Base-by-base conservation (phyloP, 495 filamentous ascomycete genomes). In the Trichoderma asperelloides region DNA sequence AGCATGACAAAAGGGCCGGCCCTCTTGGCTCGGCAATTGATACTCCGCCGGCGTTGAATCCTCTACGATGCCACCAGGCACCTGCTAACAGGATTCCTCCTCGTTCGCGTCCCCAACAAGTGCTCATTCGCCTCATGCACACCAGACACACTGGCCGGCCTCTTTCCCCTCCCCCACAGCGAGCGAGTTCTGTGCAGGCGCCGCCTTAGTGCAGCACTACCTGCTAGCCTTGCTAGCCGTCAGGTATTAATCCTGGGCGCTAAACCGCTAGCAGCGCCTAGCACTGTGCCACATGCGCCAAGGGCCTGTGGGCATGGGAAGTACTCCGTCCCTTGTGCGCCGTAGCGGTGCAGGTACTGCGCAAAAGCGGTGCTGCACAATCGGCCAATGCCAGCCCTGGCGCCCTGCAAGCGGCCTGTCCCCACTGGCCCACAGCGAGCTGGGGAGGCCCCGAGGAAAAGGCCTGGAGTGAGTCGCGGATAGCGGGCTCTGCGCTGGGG, bases 361-460 rank as follows among this genome's bases (percentile, higher is more conserved):
- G 23, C 55, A 30, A 28, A 30, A 60, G 23, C 55, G 25, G 23
- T 18, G 25, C 55, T 7, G 28, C 55, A 60, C 23, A 25, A 23
- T n/a, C 8, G 16, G 21, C 49, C 49, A 55, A 11, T 45, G 41
- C 49, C 49, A 55, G 49, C n/a, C 55, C 55, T 21, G 23, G 47
- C 23, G 55, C 55, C 55, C 55, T 60, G 55, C 55, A 60, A 60
- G 55, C 55, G 55, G 55, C 55, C 55, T 33, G 27, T 60, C 55
- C 27, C 55, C 55, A 60, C 55, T 21, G 55, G 55, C 55, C 55
- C 55, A 60, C 55, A 60, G 25, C 55, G 25, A 30, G 55, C 55
- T 60, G 55, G 55, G 55, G 55, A 30, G 25, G 25, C 55, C 55
- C 55, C 55, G 55, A 60, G n/a, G 16, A 21, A 51, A 60, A 25